Percentiles rank a stretch among this genome's conserved stretches.
These are phyloP conservation scores for Solanum sitiens DNA, from an alignment of 257 asterid species.

Conservation along the genomic window DNA sequence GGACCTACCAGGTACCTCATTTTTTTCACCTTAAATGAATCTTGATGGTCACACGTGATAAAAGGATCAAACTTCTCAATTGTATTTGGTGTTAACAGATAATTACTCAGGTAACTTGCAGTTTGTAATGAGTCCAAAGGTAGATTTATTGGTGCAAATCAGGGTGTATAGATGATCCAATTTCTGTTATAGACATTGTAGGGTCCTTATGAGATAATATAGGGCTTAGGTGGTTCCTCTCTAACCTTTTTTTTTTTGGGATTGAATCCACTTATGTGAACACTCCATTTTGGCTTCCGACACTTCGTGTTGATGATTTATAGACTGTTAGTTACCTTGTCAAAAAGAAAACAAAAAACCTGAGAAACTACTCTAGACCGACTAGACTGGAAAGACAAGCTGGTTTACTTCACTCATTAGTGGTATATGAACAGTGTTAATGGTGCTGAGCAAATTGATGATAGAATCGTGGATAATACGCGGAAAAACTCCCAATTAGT, in stretches of 20 bases:
- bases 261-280: background rate
- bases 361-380: background rate
- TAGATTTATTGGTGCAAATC: background rate
- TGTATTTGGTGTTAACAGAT: background rate
- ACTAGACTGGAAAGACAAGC: background rate
- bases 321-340: background rate
- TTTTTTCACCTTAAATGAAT: background rate
- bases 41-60: background rate
- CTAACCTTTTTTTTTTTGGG: background rate
- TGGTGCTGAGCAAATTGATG: background rate
- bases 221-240: background rate
- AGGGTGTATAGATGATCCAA: background rate
- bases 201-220: background rate
- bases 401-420: background rate
- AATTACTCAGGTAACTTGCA: background rate
- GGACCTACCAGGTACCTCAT: slow-evolving; percentile 75
- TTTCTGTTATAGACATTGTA: background rate
- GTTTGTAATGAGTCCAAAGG: background rate
- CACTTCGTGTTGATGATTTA: background rate
- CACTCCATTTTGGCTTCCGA: background rate
- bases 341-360: background rate
- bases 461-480: background rate
- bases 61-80: background rate
- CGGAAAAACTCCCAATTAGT: background rate
- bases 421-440: background rate